Evolutionary conservation across 2,329 filamentous ascomycete species (phyloP), one percentile per base, ranked within the genome.

Genomic region (Ophiocordyceps australis): DNA sequence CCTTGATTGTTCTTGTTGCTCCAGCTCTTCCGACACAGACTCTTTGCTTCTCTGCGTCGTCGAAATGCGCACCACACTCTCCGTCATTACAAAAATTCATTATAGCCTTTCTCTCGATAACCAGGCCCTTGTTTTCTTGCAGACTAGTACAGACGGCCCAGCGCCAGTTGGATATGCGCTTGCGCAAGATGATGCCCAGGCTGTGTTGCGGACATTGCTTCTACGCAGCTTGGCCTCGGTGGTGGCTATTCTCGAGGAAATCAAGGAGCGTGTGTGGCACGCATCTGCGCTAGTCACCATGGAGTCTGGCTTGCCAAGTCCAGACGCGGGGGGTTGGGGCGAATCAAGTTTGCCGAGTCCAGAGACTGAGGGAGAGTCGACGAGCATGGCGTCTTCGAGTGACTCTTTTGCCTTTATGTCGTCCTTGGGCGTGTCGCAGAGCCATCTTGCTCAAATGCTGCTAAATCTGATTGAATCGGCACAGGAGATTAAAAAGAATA

Each of bases 241-340:
- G 13, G 12, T 28, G n/a, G 26, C 17, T 18, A 24, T 28, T 17
- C 21, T 28, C 10, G 14, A 9, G 10, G 7, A 13, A 10, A 23
- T 28, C 12, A 22, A 24, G 17, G 26, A 28, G 15, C 20, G 26
- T 11, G 20, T n/a, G n/a, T n/a, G n/a, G n/a, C n/a, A n/a, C n/a
- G n/a, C n/a, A n/a, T n/a, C n/a, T n/a, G n/a, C n/a, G n/a, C n/a
- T n/a, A n/a, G n/a, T n/a, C n/a, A n/a, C n/a, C n/a, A n/a, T n/a
- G n/a, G n/a, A n/a, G n/a, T n/a, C n/a, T n/a, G n/a, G n/a, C n/a
- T n/a, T n/a, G n/a, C n/a, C n/a, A n/a, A n/a, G n/a, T n/a, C n/a
- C n/a, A n/a, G n/a, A n/a, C n/a, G n/a, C n/a, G n/a, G n/a, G n/a
- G n/a, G n/a, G n/a, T n/a, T n/a, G n/a, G n/a, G n/a, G n/a, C n/a